phyloP scores from a whole-genome alignment of 2,329 filamentous ascomycete genomes.

The Fusarium fracticaudum region DNA sequence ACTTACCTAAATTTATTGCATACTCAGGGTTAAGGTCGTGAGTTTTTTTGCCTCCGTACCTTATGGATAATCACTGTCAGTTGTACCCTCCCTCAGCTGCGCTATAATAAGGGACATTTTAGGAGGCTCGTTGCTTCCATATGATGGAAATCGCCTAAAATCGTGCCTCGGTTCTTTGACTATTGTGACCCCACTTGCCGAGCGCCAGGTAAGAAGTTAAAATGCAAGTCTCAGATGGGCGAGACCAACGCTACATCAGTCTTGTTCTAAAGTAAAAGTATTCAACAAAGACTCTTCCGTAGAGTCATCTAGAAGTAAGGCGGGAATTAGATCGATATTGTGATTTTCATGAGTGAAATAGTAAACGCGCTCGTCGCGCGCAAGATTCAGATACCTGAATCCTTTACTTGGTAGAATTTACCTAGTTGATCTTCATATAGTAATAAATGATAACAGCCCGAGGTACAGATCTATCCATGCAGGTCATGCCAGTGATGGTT shows the following conservation, averaged over 20 bases:
- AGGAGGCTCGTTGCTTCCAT: not conserved
- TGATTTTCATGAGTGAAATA: not conserved
- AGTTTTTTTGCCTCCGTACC: not conserved
- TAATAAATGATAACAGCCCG: not conserved
- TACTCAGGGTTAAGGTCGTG: not conserved
- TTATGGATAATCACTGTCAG: not conserved
- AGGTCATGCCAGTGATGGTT: not conserved
- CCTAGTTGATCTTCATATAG: not conserved
- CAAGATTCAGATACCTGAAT: not conserved
- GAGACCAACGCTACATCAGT: not conserved
- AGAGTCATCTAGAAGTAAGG: not conserved
- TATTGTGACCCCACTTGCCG: conserved; percentile 20
- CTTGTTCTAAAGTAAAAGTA: not conserved
- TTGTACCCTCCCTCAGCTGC: not conserved
- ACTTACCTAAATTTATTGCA: not conserved
- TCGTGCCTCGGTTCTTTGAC: conserved; percentile 32
- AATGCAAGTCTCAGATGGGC: not conserved
- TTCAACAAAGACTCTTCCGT: not conserved
- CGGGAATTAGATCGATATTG: not conserved
- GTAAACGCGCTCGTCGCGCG: not conserved
- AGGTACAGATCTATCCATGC: not conserved
- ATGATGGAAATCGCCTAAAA: not conserved
- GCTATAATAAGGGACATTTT: not conserved
- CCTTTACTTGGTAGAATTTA: too few species aligned
- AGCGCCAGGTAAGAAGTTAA: conserved; percentile 14